Conservation (phyloP, 2,329 filamentous ascomycete genomes). For the Ophiocordyceps australis region DNA sequence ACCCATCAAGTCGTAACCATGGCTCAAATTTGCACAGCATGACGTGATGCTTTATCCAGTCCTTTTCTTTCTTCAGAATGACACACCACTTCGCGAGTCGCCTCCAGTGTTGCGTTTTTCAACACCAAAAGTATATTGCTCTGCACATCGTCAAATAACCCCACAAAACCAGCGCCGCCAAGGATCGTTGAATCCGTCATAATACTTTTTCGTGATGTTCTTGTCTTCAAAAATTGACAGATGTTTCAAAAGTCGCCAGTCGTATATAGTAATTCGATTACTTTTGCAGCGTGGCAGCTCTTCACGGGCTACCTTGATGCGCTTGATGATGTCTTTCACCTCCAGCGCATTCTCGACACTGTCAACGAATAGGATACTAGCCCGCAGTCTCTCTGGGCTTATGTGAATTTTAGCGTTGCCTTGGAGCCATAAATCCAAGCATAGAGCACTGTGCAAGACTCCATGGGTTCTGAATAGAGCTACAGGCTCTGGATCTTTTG, state of each 20-base stretch:
- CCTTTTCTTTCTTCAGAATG: no score
- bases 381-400: not conserved
- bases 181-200: conserved; percentile 17
- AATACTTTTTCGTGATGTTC: conserved; percentile 11
- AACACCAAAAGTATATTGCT: no score
- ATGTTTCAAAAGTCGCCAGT: conserved; percentile 25
- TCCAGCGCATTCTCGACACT: conserved; percentile 10
- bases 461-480: conserved; percentile 23
- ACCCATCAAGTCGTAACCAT: no score
- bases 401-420: not conserved
- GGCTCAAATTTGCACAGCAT: no score
- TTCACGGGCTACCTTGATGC: conserved; percentile 12
- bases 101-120: no score
- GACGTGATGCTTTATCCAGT: no score
- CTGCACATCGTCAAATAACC: conserved; percentile 14
- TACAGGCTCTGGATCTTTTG: conserved; percentile 15
- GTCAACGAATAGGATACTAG: conserved; percentile 23
- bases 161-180: conserved; percentile 26
- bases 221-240: conserved; percentile 19
- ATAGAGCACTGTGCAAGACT: conserved; percentile 12
- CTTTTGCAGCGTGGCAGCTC: conserved; percentile 9
- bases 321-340: conserved; percentile 14
- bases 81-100: no score
- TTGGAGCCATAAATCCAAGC: conserved; percentile 16
- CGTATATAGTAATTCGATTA: conserved; percentile 22